These are phyloP conservation scores for Trichoderma atroviride DNA, from an alignment of 2,329 filamentous ascomycete genomes.

Conservation along the genomic window DNA sequence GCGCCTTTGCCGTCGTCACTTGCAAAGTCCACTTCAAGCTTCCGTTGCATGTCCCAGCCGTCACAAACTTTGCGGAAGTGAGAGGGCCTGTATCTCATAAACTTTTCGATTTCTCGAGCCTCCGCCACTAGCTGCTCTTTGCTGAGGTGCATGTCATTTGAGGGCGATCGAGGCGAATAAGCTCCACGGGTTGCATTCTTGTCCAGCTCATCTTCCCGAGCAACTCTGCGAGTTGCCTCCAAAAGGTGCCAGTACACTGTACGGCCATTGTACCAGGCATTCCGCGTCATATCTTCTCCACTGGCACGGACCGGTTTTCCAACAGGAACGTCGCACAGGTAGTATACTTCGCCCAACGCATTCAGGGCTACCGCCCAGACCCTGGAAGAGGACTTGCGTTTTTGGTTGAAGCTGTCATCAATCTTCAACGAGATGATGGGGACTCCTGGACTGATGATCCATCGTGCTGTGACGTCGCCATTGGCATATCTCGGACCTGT, in stretches of 20 bases:
- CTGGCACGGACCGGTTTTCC: slow-evolving; percentile 53
- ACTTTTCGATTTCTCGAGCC: slow-evolving; percentile 79
- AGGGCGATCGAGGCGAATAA: slow-evolving; percentile 80
- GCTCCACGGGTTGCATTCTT: slow-evolving; percentile 68
- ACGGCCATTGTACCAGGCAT: slow-evolving; percentile 80
- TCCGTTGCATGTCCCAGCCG: slow-evolving; percentile 90
- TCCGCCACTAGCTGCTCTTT: slow-evolving; percentile 73
- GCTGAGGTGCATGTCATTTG: slow-evolving; percentile 70
- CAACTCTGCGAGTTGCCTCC: slow-evolving; percentile 73
- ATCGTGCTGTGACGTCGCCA: slow-evolving; percentile 83
- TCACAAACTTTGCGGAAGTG: slow-evolving; percentile 78
- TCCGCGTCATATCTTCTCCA: slow-evolving; percentile 60
- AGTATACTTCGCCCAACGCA: slow-evolving; percentile 88
- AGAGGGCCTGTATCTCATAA: slow-evolving; percentile 69
- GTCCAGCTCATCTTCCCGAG: slow-evolving; percentile 72
- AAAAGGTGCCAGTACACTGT: slow-evolving; percentile 79
- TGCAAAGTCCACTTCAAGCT: slow-evolving; percentile 85
- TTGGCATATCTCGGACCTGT: slow-evolving; percentile 65
- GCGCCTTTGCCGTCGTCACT: slow-evolving; percentile 74
- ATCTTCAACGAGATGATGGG: slow-evolving; percentile 83
- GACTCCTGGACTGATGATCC: slow-evolving; percentile 89
- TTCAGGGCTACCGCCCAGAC: slow-evolving; percentile 95
- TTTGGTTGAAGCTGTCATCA: slow-evolving; percentile 78
- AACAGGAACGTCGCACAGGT: slow-evolving; percentile 71
- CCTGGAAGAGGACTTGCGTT: slow-evolving; percentile 68